Percentiles rank a stretch among this genome's conserved stretches.
Evolutionary conservation across 1,284 basidiomycete species (phyloP).

Genomic region (Phellopilus nigrolimitatus): DNA sequence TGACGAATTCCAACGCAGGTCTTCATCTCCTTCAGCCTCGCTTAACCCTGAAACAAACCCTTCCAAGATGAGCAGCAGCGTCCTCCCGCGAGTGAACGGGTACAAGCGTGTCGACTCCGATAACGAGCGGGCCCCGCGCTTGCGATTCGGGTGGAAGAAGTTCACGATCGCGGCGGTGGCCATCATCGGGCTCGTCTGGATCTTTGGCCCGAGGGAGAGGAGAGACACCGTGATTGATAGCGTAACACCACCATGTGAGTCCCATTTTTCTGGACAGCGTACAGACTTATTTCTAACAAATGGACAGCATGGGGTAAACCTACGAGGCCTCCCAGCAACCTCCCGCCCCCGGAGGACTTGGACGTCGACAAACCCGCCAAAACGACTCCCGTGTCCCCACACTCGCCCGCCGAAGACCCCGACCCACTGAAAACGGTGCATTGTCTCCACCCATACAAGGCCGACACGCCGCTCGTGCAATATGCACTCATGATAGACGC

Average conservation of each 20-base stretch:
- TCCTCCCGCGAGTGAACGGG: constrained; percentile 18
- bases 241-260: constrained; percentile 26
- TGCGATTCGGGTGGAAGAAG: constrained; percentile 60
- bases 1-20: background rate
- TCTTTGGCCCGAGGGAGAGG: constrained; percentile 53
- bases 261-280: background rate
- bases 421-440: constrained; percentile 60
- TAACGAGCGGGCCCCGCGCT: constrained; percentile 28
- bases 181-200: constrained; percentile 55
- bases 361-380: constrained; percentile 11
- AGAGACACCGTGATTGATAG: constrained; percentile 28
- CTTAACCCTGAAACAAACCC: background rate
- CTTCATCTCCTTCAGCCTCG: too few relatives aligned
- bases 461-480: constrained; percentile 63
- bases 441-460: constrained; percentile 55
- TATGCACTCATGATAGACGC: constrained; percentile 98
- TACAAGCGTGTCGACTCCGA: constrained; percentile 63
- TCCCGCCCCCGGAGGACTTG: constrained; percentile 3
- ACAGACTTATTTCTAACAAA: background rate
- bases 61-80: constrained; percentile 12
- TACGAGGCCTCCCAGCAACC: constrained; percentile 19
- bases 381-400: constrained; percentile 31
- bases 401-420: constrained; percentile 57
- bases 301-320: constrained; percentile 18
- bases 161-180: constrained; percentile 51